Evolutionary conservation across 1,139 yeast species (phyloP), one percentile per base, ranked within the genome.

Genomic region (Eremothecium coryli): DNA sequence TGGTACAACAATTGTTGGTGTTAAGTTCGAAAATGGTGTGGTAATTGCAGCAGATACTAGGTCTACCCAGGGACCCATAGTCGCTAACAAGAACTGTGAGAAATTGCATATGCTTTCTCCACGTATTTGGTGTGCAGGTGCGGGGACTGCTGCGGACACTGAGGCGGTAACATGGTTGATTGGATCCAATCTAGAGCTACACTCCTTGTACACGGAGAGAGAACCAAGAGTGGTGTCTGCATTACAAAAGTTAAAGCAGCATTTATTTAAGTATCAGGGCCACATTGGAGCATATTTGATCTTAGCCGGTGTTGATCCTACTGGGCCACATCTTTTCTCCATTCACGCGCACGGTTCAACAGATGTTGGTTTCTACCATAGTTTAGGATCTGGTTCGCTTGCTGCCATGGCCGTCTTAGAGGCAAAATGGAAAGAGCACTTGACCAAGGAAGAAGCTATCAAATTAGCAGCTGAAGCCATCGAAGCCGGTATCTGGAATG

Each of bases 91-190:
- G 67, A 90, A 90, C 66, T 88, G 97, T 70, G 96, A 88, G 57
- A 90, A 90, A 64, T 69, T 90, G 45, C 98, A 90, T 64, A 68
- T 94, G 51, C 73, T 90, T 49, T 73, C 96, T 2, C 96, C 98
- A 9, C 73, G 72, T 56, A 90, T 90, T 54, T 90, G 98, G 98
- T 90, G 97, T 74, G 96, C 96, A 36, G 98, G 98, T 51, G 98
- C 98, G 3, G 98, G 98, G 60, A 90, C 98, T 13, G 98, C 98
- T 29, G 98, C 98, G n/a, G 98, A 90, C 58, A 90, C 96, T 8
- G 97, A 90, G 58, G 96, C 97, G 0, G 94, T 93, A 5, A 90
- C 98, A 5, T 95, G 85, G 60, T 70, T 90, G 56, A 86, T 86
- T 50, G 76, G 88, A 20, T 84, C 95, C 32, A 88, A 88, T 58